phyloP scores from a whole-genome alignment of 768 basidiomycete species.

The Mycena capillaripes region DNA sequence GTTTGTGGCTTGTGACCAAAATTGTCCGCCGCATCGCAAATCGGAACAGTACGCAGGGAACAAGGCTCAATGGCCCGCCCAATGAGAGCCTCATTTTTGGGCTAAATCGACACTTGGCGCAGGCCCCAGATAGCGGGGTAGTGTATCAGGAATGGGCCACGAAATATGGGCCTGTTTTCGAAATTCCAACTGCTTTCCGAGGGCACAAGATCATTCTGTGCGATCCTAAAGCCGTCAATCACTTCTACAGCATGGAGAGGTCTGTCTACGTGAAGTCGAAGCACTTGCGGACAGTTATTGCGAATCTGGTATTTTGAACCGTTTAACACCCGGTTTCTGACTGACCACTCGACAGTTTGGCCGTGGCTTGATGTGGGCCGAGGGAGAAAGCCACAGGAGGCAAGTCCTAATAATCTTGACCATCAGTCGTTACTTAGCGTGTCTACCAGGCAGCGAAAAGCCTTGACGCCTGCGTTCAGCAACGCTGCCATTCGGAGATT shows the following conservation, averaged over 20 bases:
- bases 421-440: background rate
- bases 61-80: conserved; percentile 45
- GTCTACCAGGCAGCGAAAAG: conserved; percentile 49
- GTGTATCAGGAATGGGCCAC: conserved; percentile 48
- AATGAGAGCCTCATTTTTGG: conserved; percentile 46
- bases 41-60: conserved; percentile 33
- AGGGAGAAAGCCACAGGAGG: conserved; percentile 42
- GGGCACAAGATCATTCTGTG: too few relatives aligned
- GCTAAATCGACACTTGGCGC: conserved; percentile 23
- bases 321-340: too few relatives aligned
- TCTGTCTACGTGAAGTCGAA: conserved; percentile 42
- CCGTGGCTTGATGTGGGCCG: conserved; percentile 33
- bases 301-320: conserved; percentile 35
- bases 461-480: conserved; percentile 56
- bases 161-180: too few relatives aligned
- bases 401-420: background rate
- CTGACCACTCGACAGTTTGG: conserved; percentile 13
- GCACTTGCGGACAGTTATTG: conserved; percentile 33
- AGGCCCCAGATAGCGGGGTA: conserved; percentile 21
- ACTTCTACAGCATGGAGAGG: conserved; percentile 36
- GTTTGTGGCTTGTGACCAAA: conserved; percentile 35
- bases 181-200: too few relatives aligned
- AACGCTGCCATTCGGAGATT: conserved; percentile 54
- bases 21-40: conserved; percentile 20
- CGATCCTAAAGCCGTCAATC: too few relatives aligned